These are phyloP conservation scores for Podila horticola DNA, from an alignment of 192 early-diverging fungal species.

Conservation along the genomic window DNA sequence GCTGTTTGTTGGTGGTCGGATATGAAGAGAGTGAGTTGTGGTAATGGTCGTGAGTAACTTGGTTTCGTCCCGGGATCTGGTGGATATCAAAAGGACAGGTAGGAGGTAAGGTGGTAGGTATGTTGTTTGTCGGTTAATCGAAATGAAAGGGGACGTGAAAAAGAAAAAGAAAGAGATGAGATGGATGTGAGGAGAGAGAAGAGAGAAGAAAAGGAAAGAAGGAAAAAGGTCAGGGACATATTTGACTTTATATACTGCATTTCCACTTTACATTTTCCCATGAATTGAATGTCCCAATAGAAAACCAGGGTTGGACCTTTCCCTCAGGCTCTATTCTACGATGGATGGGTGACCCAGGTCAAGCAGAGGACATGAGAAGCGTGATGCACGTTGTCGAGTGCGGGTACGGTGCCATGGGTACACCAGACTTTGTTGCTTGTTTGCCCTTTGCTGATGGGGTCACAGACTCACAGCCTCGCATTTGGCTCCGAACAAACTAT, in stretches of 20 bases:
- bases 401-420: no score
- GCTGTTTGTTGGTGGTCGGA: neutral
- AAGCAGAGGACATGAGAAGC: neutral
- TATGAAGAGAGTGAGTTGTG: neutral
- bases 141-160: neutral
- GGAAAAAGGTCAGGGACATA: neutral
- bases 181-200: slow-evolving; percentile 1
- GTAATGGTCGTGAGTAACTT: neutral
- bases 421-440: neutral
- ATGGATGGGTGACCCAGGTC: slow-evolving; percentile 2
- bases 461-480: no score
- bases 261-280: no score
- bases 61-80: neutral
- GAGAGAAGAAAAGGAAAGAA: neutral
- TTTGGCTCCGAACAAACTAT: no score
- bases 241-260: neutral
- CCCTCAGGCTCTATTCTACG: no score
- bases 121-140: neutral
- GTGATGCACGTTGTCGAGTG: no score
- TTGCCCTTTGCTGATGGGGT: no score
- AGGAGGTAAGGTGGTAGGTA: neutral
- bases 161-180: neutral
- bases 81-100: neutral
- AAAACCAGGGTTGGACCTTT: no score
- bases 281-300: no score